Conservation (phyloP, 805 yeast genomes). For the Starmerella riodocensis region DNA sequence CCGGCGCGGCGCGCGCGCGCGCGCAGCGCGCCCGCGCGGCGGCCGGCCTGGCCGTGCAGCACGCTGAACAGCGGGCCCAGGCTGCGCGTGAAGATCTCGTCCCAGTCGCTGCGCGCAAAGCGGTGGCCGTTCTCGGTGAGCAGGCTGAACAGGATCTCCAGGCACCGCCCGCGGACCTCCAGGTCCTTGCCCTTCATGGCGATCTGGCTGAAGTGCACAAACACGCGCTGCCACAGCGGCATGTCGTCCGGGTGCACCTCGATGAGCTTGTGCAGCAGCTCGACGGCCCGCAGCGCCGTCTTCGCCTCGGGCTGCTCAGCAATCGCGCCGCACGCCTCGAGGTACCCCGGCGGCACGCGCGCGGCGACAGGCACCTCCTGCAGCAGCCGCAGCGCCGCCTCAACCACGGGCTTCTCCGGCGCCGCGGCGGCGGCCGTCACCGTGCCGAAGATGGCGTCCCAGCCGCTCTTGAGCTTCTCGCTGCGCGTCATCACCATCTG, state of each 20-base stretch:
- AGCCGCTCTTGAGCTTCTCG: slow-evolving; percentile 71
- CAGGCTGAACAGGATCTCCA: slow-evolving; percentile 69
- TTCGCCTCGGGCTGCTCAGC: slow-evolving; percentile 73
- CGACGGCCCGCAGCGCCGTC: slow-evolving; percentile 66
- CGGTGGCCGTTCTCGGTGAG: slow-evolving; percentile 65
- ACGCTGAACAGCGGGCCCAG: slow-evolving; percentile 84
- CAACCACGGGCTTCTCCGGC: slow-evolving; percentile 7
- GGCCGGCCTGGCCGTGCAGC: slow-evolving; percentile 39
- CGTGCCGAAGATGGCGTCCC: slow-evolving; percentile 78
- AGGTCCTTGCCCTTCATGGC: slow-evolving; percentile 88
- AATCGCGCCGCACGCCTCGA: slow-evolving; percentile 62
- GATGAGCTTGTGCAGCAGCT: slow-evolving; percentile 43
- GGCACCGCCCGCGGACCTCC: slow-evolving; percentile 83
- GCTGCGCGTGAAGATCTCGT: slow-evolving; percentile 56
- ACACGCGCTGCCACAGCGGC: slow-evolving; percentile 28
- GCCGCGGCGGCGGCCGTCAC: slow-evolving; percentile 55
- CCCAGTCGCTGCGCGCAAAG: slow-evolving; percentile 72
- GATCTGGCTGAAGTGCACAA: slow-evolving; percentile 72
- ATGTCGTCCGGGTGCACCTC: slow-evolving; percentile 16
- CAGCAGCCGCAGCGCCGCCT: slow-evolving; percentile 14
- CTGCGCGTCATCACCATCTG: slow-evolving; percentile 74
- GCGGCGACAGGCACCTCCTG: slow-evolving; percentile 29
- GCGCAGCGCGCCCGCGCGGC: neutral
- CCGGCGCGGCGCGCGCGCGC: no score
- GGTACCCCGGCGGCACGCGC: slow-evolving; percentile 31